Evolutionary conservation across 1,139 yeast genomes (phyloP).

Genomic region (Zhuliangozyma parablackwelliae): DNA sequence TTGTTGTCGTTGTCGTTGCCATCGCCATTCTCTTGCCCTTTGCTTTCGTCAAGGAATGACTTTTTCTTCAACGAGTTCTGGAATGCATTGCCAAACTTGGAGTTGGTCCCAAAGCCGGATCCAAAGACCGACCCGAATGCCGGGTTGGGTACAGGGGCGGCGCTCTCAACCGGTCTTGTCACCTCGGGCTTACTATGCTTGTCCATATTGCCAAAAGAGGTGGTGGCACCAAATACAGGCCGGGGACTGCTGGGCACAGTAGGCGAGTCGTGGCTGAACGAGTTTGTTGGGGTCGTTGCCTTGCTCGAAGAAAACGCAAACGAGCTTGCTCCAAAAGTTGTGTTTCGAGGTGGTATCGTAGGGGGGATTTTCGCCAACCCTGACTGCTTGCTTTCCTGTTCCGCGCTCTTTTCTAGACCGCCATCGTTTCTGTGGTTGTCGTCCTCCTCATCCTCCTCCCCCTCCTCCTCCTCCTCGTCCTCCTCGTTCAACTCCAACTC

Average conservation of each 20-base stretch:
- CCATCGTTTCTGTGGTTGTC: too few relatives aligned
- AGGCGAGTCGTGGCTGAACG: slow-evolving; percentile 14
- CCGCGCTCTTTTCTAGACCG: too few relatives aligned
- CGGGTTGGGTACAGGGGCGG: slow-evolving; percentile 1
- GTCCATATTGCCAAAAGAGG: slow-evolving; percentile 48
- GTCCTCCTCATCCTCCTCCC: too few relatives aligned
- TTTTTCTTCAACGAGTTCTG: slow-evolving; percentile 44
- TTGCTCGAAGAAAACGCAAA: slow-evolving; percentile 18
- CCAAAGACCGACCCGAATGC: slow-evolving; percentile 3
- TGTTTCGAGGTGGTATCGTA: slow-evolving; percentile 14
- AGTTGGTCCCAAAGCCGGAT: slow-evolving; percentile 52
- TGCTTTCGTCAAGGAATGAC: slow-evolving; percentile 47
- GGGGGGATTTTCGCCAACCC: slow-evolving; percentile 9
- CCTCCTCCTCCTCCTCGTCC: too few relatives aligned
- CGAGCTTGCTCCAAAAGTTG: slow-evolving; percentile 31
- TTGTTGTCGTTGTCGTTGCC: slow-evolving; percentile 1
- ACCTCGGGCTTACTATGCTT: slow-evolving; percentile 1
- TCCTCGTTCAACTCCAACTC: background rate
- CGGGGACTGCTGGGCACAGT: slow-evolving; percentile 11
- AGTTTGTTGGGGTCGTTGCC: slow-evolving; percentile 18
- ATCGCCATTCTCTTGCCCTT: slow-evolving; percentile 9
- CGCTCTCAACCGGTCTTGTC: background rate
- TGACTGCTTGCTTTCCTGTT: background rate
- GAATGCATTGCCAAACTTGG: slow-evolving; percentile 58
- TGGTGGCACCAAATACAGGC: slow-evolving; percentile 45